phyloP scores from a whole-genome alignment of 345 rosid species.

The Syzygium aromaticum region DNA sequence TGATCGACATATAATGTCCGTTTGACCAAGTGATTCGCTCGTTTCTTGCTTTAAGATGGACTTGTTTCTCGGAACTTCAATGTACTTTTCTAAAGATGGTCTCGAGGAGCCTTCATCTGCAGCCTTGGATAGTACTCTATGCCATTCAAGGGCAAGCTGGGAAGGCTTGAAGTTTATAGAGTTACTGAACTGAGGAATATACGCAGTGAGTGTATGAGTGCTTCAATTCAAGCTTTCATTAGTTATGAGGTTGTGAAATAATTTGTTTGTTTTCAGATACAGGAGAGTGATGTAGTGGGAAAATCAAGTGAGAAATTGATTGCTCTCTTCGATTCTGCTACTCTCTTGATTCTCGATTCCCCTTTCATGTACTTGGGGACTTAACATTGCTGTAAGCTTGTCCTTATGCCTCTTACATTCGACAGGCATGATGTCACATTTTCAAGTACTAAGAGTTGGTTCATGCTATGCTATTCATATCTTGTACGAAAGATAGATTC shows the following conservation, averaged over 20 bases:
- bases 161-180: background rate
- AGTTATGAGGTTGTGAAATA: background rate
- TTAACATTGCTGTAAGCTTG: background rate
- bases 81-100: background rate
- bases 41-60: background rate
- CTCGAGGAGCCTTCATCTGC: background rate
- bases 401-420: fast-evolving
- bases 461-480: background rate
- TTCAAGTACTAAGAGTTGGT: background rate
- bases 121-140: background rate
- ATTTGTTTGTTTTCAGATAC: background rate
- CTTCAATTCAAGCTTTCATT: background rate
- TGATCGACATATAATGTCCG: slow-evolving; percentile 48
- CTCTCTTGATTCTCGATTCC: background rate
- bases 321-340: background rate
- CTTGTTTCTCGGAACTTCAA: background rate
- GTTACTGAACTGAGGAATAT: background rate
- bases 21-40: background rate
- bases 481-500: background rate
- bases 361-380: background rate
- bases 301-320: background rate
- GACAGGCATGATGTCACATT: background rate
- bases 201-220: background rate
- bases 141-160: background rate
- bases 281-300: background rate